Conservation (phyloP, 805 yeast genomes). For the Starmerella roubikii region DNA sequence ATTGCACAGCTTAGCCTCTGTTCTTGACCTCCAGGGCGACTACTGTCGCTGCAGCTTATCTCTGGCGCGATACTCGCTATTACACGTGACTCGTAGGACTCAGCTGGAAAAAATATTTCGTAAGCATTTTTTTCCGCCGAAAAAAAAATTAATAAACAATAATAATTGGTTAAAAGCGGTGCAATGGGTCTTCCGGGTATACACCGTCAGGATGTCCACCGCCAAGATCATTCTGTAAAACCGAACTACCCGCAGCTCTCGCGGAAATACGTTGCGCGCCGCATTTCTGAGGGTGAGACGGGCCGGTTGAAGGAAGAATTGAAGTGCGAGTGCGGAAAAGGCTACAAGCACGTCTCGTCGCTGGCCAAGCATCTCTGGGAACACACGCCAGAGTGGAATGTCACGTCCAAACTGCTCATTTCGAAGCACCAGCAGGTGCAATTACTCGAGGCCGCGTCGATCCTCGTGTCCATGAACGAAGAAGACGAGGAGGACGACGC, state of each 20-base stretch:
- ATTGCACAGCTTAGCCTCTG: no score
- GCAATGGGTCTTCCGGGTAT: neutral
- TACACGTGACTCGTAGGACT: no score
- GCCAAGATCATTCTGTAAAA: neutral
- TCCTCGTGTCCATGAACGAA: constrained; percentile 57
- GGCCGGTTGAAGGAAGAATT: constrained; percentile 74
- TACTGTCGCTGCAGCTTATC: no score
- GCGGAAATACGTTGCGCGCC: constrained; percentile 55
- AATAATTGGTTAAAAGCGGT: no score
- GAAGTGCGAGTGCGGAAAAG: constrained; percentile 84
- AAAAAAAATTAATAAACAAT: no score
- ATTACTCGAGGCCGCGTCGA: constrained; percentile 48
- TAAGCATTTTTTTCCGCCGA: no score
- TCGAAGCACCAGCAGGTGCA: constrained; percentile 86
- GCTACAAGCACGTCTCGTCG: constrained; percentile 78
- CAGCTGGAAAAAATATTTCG: no score
- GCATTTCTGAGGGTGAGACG: constrained; percentile 76
- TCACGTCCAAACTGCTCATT: constrained; percentile 64
- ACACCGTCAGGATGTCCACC: neutral
- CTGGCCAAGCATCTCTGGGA: constrained; percentile 85
- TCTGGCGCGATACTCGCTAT: no score
- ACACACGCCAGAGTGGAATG: constrained; percentile 89
- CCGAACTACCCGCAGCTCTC: constrained; percentile 20
- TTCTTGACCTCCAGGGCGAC: no score
- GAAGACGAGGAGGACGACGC: constrained; percentile 19